Evolutionary conservation across 176 grass and related monocot species (phyloP).

Genomic region (Triticum dicoccoides): DNA sequence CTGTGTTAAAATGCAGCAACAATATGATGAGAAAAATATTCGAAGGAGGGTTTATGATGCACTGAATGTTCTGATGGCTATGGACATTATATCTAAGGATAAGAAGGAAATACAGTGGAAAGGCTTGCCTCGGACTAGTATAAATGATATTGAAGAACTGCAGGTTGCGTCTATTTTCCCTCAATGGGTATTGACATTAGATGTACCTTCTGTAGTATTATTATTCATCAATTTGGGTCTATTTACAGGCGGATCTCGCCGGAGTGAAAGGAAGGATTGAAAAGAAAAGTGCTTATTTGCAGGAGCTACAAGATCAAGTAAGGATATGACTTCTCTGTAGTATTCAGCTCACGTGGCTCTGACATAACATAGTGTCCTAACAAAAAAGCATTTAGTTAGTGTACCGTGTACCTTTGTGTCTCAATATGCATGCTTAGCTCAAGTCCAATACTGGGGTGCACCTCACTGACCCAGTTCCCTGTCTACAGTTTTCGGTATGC

Average conservation of each 20-base stretch:
- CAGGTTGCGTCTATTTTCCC: constrained; percentile 44
- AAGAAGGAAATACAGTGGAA: constrained; percentile 99
- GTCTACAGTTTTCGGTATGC: background rate
- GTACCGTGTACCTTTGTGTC: background rate
- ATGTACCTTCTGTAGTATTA: constrained; percentile 6
- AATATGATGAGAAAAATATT: constrained; percentile 99
- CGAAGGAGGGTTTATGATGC: constrained; percentile 95
- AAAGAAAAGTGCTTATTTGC: constrained; percentile 92
- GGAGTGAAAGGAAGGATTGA: constrained; percentile 75
- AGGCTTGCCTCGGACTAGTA: constrained; percentile 88
- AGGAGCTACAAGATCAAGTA: constrained; percentile 98
- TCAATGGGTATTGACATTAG: background rate
- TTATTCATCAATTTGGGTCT: constrained; percentile 10
- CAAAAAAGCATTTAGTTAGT: background rate
- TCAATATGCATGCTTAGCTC: background rate
- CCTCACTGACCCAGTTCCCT: background rate
- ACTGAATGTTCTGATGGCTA: constrained; percentile 96
- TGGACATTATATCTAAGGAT: constrained; percentile 99
- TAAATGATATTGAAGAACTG: constrained; percentile 92
- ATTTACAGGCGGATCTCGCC: constrained; percentile 57
- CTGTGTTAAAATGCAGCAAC: constrained; percentile 71
- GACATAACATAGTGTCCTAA: background rate
- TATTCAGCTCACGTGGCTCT: constrained; percentile 3
- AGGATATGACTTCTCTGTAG: constrained; percentile 19
- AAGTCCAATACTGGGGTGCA: background rate